Evolutionary conservation across 2,329 filamentous ascomycete genomes (phyloP).

Genomic region (Fusarium solani-melongenae): DNA sequence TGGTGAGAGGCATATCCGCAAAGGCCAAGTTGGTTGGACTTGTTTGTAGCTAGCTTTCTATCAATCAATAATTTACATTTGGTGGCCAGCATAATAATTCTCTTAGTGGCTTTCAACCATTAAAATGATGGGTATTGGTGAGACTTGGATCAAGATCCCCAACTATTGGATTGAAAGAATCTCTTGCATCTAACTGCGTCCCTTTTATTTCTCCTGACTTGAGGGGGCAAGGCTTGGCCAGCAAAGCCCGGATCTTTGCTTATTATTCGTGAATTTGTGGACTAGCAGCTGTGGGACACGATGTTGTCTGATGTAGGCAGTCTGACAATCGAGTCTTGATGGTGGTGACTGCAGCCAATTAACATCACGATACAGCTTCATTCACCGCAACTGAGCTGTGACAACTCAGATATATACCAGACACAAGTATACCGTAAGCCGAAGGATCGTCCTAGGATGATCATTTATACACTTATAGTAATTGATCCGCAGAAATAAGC

Average conservation of each 20-base stretch:
- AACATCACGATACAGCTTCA: neutral
- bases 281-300: neutral
- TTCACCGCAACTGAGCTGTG: neutral
- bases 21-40: neutral
- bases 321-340: neutral
- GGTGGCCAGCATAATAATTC: neutral
- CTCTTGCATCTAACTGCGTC: neutral
- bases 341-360: neutral
- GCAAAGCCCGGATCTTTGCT: neutral
- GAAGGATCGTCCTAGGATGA: neutral
- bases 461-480: neutral
- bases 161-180: neutral
- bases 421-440: neutral
- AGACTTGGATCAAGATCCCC: neutral
- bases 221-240: neutral
- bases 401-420: neutral
- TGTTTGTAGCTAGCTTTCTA: neutral
- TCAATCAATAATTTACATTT: neutral
- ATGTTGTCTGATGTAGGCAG: neutral
- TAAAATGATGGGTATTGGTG: neutral
- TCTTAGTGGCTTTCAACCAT: neutral
- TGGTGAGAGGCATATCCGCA: neutral
- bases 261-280: neutral
- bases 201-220: neutral
- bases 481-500: neutral